phyloP scores from a whole-genome alignment of 2,329 filamentous ascomycete species.

The Dothideomycetes sp. region DNA sequence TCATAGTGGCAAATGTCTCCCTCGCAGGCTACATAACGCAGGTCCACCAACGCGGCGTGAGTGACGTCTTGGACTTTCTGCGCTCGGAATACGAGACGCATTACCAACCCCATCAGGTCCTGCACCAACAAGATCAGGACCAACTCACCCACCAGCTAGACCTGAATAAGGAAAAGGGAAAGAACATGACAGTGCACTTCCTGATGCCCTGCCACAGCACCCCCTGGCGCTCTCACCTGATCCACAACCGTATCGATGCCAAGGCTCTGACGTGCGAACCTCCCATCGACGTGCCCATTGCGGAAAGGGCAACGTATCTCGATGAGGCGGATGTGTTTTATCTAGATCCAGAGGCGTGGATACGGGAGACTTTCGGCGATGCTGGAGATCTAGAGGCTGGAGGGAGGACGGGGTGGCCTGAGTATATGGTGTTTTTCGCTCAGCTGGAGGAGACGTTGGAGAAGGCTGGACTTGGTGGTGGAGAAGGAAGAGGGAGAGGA shows the following conservation, averaged over 20 bases:
- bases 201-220: conserved; percentile 94
- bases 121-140: conserved; percentile 16
- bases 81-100: conserved; percentile 59
- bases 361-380: conserved; percentile 28
- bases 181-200: conserved; percentile 54
- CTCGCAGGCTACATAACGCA: conserved; percentile 65
- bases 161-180: neutral
- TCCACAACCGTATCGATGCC: conserved; percentile 62
- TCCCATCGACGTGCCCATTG: conserved; percentile 56
- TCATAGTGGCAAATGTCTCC: conserved; percentile 54
- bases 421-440: conserved; percentile 43
- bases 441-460: conserved; percentile 42
- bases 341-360: conserved; percentile 40
- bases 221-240: conserved; percentile 81
- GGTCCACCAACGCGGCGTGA: conserved; percentile 69
- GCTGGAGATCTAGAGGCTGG: conserved; percentile 1
- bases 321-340: conserved; percentile 94
- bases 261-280: conserved; percentile 88
- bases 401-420: conserved; percentile 27
- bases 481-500: conserved; percentile 23
- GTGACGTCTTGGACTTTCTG: conserved; percentile 64
- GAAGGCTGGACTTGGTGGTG: too few species aligned
- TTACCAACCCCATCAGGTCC: conserved; percentile 24
- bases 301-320: conserved; percentile 56
- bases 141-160: neutral